A percentile compares a stretch with the other conserved stretches of the same genome.
These are phyloP conservation scores for Trametes gibbosa DNA, from an alignment of 768 basidiomycete genomes.

Conservation along the genomic window DNA sequence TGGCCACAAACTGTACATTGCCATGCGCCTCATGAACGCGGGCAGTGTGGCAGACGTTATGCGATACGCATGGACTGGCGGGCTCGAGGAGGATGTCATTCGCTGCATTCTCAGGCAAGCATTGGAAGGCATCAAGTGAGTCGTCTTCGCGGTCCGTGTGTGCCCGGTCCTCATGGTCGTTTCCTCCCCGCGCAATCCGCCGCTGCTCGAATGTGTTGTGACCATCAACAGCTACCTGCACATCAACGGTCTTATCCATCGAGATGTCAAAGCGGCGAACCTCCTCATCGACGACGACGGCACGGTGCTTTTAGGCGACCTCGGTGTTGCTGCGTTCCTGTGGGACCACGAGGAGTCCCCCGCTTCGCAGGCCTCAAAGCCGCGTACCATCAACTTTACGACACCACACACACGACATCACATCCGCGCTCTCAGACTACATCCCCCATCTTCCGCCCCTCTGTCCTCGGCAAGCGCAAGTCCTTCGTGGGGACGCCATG, in stretches of 20 bases:
- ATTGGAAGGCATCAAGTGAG: slow-evolving; percentile 82
- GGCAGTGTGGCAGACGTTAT: slow-evolving; percentile 86
- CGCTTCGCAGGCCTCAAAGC: slow-evolving; percentile 1
- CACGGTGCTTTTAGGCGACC: slow-evolving; percentile 86
- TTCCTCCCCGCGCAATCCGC: too few relatives aligned
- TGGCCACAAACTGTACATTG: slow-evolving; percentile 82
- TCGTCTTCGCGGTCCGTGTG: slow-evolving; percentile 19
- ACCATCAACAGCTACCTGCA: slow-evolving; percentile 67
- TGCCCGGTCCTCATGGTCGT: slow-evolving; percentile 4
- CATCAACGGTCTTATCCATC: slow-evolving; percentile 86
- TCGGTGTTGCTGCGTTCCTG: slow-evolving; percentile 88
- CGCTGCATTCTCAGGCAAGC: slow-evolving; percentile 84
- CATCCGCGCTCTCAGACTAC: slow-evolving; percentile 19
- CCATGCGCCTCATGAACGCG: slow-evolving; percentile 85
- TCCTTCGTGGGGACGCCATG: slow-evolving; percentile 96
- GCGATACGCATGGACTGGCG: slow-evolving; percentile 82
- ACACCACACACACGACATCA: slow-evolving; percentile 7
- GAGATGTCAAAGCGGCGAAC: slow-evolving; percentile 94
- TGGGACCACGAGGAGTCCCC: slow-evolving; percentile 55
- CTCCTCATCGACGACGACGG: slow-evolving; percentile 89
- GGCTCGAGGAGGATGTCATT: slow-evolving; percentile 87
- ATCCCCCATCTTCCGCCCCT: slow-evolving; percentile 36
- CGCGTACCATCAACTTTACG: slow-evolving; percentile 21
- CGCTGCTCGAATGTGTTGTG: neutral
- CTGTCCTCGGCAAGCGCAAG: slow-evolving; percentile 71